A percentile compares a stretch with the other conserved stretches of the same genome.
These are phyloP conservation scores for Kalmanozyma brasiliensis DNA, from an alignment of 1,284 basidiomycete species.

Conservation along the genomic window DNA sequence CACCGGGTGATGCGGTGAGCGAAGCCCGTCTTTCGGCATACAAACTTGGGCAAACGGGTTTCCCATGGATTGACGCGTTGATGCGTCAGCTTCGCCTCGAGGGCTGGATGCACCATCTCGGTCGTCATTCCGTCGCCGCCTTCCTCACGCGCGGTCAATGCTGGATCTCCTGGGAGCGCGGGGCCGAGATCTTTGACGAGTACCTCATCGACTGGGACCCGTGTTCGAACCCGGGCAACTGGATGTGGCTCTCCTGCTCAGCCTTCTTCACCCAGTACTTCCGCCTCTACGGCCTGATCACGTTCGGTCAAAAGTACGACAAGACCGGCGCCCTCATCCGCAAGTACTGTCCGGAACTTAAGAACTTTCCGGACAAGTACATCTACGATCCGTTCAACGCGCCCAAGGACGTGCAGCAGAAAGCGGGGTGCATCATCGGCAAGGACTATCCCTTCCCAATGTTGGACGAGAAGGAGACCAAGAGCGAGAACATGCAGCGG, in stretches of 20 bases:
- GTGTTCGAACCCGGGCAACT: slow-evolving; percentile 70
- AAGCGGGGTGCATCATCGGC: slow-evolving; percentile 58
- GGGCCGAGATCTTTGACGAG: slow-evolving; percentile 72
- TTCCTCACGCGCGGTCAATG: slow-evolving; percentile 73
- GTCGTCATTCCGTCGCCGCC: slow-evolving; percentile 72
- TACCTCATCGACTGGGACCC: slow-evolving; percentile 70
- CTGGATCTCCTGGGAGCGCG: slow-evolving; percentile 73
- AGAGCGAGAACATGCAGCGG: slow-evolving; percentile 48
- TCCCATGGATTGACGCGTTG: slow-evolving; percentile 71
- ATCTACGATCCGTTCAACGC: slow-evolving; percentile 60
- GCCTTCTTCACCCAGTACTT: slow-evolving; percentile 69
- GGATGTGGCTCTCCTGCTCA: slow-evolving; percentile 72
- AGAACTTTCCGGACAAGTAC: slow-evolving; percentile 59
- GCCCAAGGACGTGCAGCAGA: slow-evolving; percentile 54
- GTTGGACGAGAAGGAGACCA: slow-evolving; percentile 60
- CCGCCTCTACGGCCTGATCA: slow-evolving; percentile 69
- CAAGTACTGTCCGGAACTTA: slow-evolving; percentile 70
- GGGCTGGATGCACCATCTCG: slow-evolving; percentile 70
- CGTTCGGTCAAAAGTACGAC: slow-evolving; percentile 71
- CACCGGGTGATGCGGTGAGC: slow-evolving; percentile 68
- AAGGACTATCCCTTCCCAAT: slow-evolving; percentile 61
- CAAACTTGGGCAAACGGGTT: slow-evolving; percentile 71
- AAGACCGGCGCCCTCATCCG: slow-evolving; percentile 70
- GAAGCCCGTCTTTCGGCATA: slow-evolving; percentile 69
- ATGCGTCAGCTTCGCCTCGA: slow-evolving; percentile 71